Evolutionary conservation across 2,329 filamentous ascomycete genomes (phyloP).

Genomic region (Xylariaceae sp.): DNA sequence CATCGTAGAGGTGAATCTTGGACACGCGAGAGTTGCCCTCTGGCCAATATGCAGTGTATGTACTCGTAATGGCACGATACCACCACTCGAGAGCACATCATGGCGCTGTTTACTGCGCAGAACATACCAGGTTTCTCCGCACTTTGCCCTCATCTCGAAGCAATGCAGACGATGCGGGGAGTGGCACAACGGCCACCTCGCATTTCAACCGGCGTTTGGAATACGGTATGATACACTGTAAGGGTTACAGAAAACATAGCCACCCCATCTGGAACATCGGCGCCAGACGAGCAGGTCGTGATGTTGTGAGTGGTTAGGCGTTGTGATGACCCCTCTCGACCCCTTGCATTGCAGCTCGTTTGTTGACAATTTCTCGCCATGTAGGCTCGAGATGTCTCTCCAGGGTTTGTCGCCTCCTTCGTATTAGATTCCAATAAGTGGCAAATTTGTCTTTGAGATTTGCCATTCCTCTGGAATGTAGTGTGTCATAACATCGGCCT

Average conservation of each 20-base stretch:
- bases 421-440: neutral
- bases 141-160: neutral
- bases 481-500: neutral
- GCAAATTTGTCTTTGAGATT: neutral
- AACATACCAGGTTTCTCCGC: constrained; percentile 6
- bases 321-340: neutral
- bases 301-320: constrained; percentile 2
- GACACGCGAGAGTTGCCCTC: neutral
- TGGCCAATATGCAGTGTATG: neutral
- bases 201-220: constrained; percentile 5
- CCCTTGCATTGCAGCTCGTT: constrained; percentile 7
- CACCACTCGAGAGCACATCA: neutral
- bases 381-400: neutral
- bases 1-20: neutral
- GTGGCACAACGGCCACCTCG: constrained; percentile 16
- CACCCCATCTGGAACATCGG: neutral
- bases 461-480: neutral
- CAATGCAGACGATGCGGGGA: neutral
- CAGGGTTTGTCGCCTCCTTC: neutral
- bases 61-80: neutral
- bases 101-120: neutral
- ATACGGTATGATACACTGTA: constrained; percentile 12
- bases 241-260: neutral
- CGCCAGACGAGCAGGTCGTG: neutral
- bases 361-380: neutral